phyloP scores from a whole-genome alignment of 2,329 filamentous ascomycete genomes.

The Colletotrichum destructivum region DNA sequence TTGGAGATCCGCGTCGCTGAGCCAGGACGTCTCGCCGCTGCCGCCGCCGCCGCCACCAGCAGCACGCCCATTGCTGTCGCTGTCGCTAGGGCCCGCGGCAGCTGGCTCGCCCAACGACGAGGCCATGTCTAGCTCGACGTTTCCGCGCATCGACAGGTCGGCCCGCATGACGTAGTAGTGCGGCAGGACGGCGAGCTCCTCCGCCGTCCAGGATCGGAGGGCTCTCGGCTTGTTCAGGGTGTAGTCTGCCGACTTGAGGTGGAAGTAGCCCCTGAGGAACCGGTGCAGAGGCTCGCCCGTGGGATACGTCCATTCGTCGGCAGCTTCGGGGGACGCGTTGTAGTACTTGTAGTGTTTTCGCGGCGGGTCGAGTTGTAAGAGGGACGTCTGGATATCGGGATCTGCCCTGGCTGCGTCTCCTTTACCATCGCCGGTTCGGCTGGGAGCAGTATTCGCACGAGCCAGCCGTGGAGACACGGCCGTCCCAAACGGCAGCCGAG shows the following conservation, averaged over 20 bases:
- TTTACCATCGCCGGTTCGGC: neutral
- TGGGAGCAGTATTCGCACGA: neutral
- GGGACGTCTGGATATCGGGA: conserved; percentile 67
- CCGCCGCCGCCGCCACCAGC: too few relatives aligned
- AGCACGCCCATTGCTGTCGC: too few relatives aligned
- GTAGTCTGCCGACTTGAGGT: conserved; percentile 78
- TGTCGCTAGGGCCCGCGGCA: too few relatives aligned
- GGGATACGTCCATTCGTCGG: conserved; percentile 56
- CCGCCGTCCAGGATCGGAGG: conserved; percentile 69
- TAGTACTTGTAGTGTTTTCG: conserved; percentile 81
- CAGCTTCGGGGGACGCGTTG: conserved; percentile 66
- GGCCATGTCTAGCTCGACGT: conserved; percentile 61
- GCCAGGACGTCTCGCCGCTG: conserved; percentile 59
- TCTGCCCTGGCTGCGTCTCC: conserved; percentile 20
- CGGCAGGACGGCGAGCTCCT: conserved; percentile 72
- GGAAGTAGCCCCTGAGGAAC: conserved; percentile 77
- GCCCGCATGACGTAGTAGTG: conserved; percentile 79
- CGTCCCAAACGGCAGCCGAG: conserved; percentile 59
- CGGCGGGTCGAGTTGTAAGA: conserved; percentile 69
- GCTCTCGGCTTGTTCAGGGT: conserved; percentile 67
- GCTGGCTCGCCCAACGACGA: too few relatives aligned
- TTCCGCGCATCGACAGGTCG: conserved; percentile 70
- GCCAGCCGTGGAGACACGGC: neutral
- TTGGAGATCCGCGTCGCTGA: conserved; percentile 69
- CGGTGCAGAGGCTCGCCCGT: conserved; percentile 56